These are phyloP conservation scores for Helichrysum umbraculigerum DNA, from an alignment of 129 eudicot species.

Conservation along the genomic window DNA sequence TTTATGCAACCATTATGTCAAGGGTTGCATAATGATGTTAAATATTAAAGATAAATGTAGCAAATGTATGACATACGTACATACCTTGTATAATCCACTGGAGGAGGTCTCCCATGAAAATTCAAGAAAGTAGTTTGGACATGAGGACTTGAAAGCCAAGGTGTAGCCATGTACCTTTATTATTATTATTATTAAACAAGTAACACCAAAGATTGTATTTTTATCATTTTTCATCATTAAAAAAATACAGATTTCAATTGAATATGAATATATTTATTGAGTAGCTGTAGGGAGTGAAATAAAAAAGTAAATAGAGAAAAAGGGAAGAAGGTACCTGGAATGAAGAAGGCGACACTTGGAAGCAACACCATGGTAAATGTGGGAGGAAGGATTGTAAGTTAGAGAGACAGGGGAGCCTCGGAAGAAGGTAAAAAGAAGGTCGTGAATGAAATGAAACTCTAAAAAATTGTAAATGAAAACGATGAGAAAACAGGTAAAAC, in stretches of 20 bases:
- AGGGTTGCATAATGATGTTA: background rate
- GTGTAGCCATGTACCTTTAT: slow-evolving; percentile 66
- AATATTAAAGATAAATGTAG: background rate
- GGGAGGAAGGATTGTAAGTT: slow-evolving; percentile 59
- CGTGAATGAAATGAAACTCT: slow-evolving; percentile 68
- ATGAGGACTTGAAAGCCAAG: slow-evolving; percentile 90
- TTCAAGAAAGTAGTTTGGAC: slow-evolving; percentile 62
- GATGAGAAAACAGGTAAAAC: slow-evolving; percentile 15
- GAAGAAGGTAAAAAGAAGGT: slow-evolving; percentile 44
- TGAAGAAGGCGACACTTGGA: slow-evolving; percentile 73
- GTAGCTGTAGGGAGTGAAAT: too few species aligned
- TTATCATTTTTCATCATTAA: too few species aligned
- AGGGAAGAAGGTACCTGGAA: slow-evolving; percentile 44
- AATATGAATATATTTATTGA: too few species aligned
- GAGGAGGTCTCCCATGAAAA: slow-evolving; percentile 68
- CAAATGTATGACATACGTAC: slow-evolving; percentile 12
- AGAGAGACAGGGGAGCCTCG: slow-evolving; percentile 66
- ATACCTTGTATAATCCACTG: slow-evolving; percentile 66
- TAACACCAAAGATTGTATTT: too few species aligned
- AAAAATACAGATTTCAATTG: too few species aligned
- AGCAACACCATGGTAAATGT: slow-evolving; percentile 59
- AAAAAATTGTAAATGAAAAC: slow-evolving; percentile 56
- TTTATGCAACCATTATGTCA: too few species aligned
- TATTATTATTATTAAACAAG: background rate
- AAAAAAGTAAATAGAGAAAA: background rate